These are phyloP conservation scores for Globisporangium paddicum DNA, from an alignment of 352 stramenopile genomes.

Conservation along the genomic window DNA sequence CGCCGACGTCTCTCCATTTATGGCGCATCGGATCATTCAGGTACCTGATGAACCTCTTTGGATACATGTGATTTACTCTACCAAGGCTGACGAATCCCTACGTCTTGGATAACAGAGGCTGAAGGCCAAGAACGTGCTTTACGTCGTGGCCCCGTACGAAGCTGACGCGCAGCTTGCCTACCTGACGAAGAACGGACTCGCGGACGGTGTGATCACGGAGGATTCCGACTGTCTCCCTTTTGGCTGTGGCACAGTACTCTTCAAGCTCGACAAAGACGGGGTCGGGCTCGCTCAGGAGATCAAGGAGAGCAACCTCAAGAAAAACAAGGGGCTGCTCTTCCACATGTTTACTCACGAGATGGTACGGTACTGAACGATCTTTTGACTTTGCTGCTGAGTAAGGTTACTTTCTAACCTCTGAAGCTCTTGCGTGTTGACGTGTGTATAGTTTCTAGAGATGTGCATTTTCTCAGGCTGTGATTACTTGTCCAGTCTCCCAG, in stretches of 20 bases:
- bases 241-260: conserved; percentile 89
- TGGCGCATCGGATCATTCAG: conserved; percentile 18
- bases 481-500: conserved; percentile 77
- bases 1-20: neutral
- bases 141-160: conserved; percentile 97
- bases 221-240: conserved; percentile 95
- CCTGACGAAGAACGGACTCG: conserved; percentile 69
- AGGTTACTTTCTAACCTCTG: conserved; percentile 18
- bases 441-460: conserved; percentile 89
- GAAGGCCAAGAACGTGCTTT: conserved; percentile 69
- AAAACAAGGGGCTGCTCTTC: conserved; percentile 63
- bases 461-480: conserved; percentile 91
- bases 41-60: conserved; percentile 69
- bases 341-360: conserved; percentile 86
- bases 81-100: conserved; percentile 76
- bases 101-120: conserved; percentile 54
- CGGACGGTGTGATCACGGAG: conserved; percentile 94
- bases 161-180: conserved; percentile 96
- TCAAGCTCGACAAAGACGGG: conserved; percentile 93
- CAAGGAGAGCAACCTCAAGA: conserved; percentile 52
- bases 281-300: conserved; percentile 86
- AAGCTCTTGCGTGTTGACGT: no score
- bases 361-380: no score
- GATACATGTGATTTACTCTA: no score
- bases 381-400: no score